These are phyloP conservation scores for Lycium ferocissimum DNA, from an alignment of 257 asterid species.

Conservation along the genomic window DNA sequence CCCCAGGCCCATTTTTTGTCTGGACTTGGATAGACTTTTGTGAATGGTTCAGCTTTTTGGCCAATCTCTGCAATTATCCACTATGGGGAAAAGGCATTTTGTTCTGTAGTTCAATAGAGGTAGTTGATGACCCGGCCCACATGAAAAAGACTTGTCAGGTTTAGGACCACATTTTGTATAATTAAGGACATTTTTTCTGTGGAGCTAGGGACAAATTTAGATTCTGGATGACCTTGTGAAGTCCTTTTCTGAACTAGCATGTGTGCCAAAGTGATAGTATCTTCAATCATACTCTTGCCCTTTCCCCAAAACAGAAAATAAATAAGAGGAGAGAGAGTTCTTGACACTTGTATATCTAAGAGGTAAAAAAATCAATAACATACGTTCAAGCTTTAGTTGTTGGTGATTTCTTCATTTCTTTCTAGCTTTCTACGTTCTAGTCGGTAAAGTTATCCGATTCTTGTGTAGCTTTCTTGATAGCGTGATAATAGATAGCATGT, in stretches of 20 bases:
- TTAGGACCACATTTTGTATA: conserved; percentile 31
- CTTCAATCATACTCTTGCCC: background rate
- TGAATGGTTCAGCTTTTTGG: conserved; percentile 22
- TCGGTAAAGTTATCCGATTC: background rate
- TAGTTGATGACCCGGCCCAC: conserved; percentile 30
- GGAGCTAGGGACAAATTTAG: conserved; percentile 32
- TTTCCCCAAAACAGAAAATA: background rate
- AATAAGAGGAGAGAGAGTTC: background rate
- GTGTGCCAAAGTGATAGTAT: background rate
- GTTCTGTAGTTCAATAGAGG: conserved; percentile 34
- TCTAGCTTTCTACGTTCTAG: background rate
- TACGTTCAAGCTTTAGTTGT: background rate
- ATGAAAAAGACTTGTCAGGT: conserved; percentile 26
- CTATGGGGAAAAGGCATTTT: background rate
- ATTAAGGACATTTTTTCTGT: background rate
- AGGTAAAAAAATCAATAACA: background rate
- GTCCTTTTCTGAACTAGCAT: conserved; percentile 1
- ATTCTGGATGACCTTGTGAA: conserved; percentile 14
- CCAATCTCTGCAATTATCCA: conserved; percentile 23
- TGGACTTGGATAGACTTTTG: conserved; percentile 4
- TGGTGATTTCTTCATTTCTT: background rate
- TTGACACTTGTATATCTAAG: background rate
- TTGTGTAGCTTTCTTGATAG: background rate
- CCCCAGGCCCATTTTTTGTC: background rate
- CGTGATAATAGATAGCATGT: background rate